A percentile compares a stretch with the other conserved stretches of the same genome.
Evolutionary conservation across 2,329 filamentous ascomycete genomes (phyloP).

Genomic region (Aureobasidium vineae): DNA sequence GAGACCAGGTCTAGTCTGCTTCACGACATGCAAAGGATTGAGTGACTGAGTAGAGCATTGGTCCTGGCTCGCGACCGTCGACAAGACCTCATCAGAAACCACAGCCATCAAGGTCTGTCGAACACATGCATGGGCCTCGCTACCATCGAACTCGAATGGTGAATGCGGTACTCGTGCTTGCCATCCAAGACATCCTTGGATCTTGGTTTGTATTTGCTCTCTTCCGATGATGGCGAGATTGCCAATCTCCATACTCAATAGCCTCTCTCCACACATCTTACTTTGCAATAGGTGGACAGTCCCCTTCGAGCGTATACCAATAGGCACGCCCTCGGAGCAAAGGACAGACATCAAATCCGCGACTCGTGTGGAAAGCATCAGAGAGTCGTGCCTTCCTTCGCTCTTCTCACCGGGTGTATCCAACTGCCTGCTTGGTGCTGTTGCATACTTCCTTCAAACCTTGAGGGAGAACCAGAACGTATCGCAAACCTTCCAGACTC

Average conservation of each 20-base stretch:
- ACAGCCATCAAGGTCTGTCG: no score
- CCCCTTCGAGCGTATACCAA: neutral
- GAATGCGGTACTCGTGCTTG: neutral
- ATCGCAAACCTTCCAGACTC: neutral
- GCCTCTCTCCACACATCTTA: neutral
- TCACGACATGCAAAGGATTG: no score
- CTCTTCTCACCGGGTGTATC: neutral
- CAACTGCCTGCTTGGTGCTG: neutral
- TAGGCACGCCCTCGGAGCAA: neutral
- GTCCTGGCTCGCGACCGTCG: no score
- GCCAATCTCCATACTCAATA: conserved; percentile 1
- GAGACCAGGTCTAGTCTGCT: no score
- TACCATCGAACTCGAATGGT: neutral
- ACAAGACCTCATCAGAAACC: no score
- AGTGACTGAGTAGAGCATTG: no score
- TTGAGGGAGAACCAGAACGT: neutral
- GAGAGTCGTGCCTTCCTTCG: neutral
- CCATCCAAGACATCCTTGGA: neutral
- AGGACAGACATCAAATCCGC: neutral
- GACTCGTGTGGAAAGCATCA: neutral
- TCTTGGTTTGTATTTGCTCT: neutral
- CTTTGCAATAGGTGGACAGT: neutral
- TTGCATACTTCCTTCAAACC: neutral
- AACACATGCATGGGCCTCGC: no score
- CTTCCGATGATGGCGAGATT: neutral